Base-by-base conservation (phyloP, 2,329 filamentous ascomycete species). In the Pestalotiopsis sp. region DNA sequence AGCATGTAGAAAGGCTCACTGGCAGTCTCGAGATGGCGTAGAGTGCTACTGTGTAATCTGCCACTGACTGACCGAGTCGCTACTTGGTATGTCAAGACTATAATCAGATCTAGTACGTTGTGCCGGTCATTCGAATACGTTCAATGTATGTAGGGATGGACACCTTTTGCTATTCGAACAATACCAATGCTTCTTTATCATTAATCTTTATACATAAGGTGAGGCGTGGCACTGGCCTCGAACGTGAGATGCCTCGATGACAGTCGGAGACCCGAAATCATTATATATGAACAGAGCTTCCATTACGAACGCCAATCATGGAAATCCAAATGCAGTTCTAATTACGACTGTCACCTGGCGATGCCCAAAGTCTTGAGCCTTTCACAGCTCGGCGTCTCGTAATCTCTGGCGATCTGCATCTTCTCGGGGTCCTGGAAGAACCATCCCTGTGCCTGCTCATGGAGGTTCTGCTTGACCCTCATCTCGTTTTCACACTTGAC, bases 371-470 rank as follows among this genome's bases (percentile, higher is more conserved):
- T 79, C 59, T 83, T 79, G 70, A 91, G 78, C 71, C 86, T 81
- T 70, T 84, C 79, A 75, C 89, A 91, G 67, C 83, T 83, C 17
- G 83, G 82, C 83, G 85, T 86, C 70, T 83, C 81, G 70, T 82
- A 86, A 20, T 80, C 79, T 41, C 85, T 80, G 38, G 95, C 95
- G 69, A 89, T 80, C 70, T 91, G 88, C 89, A 97, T 89, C 84
- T 94, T 94, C 71, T 91, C 91, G 66, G 90, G 85, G 75, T 98
- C 94, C 67, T 90, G 89, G 79, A 90, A 94, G 77, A 97, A 94
- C 92, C 94, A 97, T 3, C 95, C 95, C 74, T 92, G 90, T 0
- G 95, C 94, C 62, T 93, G 91, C 72, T 97, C 90, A 71, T 90
- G 84, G 80, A 94, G 84, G 72, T 90, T 85, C 76, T 90, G 87